A percentile compares a stretch with the other conserved stretches of the same genome.
Conservation (phyloP, 441 rosid genomes). For the Viola pubescens region DNA sequence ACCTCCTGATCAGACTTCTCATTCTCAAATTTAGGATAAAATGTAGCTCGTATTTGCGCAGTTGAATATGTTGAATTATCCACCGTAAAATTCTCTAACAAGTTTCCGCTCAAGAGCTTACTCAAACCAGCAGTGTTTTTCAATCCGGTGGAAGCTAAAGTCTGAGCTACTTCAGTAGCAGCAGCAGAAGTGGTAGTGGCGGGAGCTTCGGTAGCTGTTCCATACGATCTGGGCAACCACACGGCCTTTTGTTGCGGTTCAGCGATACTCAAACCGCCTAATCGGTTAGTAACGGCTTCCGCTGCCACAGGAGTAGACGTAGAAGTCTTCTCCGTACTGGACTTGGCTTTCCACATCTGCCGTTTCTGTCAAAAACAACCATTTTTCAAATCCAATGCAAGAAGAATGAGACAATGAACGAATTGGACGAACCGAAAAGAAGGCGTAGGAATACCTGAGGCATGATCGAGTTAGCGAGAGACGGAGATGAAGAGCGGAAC, state of each 20-base stretch:
- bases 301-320: neutral
- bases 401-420: neutral
- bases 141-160: neutral
- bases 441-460: neutral
- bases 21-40: conserved; percentile 95
- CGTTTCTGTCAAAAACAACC: neutral
- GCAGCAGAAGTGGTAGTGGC: conserved; percentile 3
- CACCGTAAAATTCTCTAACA: conserved; percentile 52
- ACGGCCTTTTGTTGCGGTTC: conserved; percentile 29
- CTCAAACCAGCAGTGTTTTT: conserved; percentile 33
- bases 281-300: conserved; percentile 24
- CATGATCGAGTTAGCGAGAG: neutral
- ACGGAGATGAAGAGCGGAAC: neutral
- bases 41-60: conserved; percentile 88
- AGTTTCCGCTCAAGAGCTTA: conserved; percentile 34
- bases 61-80: conserved; percentile 52
- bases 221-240: conserved; percentile 50
- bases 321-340: neutral
- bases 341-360: neutral
- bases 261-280: conserved; percentile 39
- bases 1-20: conserved; percentile 98
- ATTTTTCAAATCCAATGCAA: neutral
- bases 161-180: conserved; percentile 4
- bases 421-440: neutral
- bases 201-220: conserved; percentile 12